Evolutionary conservation across 2,329 filamentous ascomycete genomes (phyloP).

Genomic region (Dactylella cylindrospora): DNA sequence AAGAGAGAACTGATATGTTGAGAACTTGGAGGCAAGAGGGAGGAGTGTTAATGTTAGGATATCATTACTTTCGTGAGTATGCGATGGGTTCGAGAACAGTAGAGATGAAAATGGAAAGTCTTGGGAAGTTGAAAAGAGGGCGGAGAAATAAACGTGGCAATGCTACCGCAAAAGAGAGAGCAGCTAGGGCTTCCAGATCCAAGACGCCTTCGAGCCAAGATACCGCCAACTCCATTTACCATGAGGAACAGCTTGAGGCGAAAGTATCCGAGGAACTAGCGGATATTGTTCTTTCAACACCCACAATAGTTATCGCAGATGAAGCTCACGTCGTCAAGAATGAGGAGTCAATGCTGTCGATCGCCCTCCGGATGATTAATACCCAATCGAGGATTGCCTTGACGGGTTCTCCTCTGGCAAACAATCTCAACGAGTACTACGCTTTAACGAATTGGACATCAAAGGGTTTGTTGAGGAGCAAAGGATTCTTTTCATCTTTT

Average conservation of each 20-base stretch:
- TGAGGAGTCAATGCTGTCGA: slow-evolving; percentile 57
- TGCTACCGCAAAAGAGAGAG: too few relatives aligned
- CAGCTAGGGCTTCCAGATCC: too few relatives aligned
- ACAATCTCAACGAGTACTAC: slow-evolving; percentile 79
- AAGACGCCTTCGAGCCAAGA: background rate
- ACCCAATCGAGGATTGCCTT: slow-evolving; percentile 75
- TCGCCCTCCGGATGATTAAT: slow-evolving; percentile 62
- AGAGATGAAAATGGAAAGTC: background rate
- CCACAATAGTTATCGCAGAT: slow-evolving; percentile 77
- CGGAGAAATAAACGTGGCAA: too few relatives aligned
- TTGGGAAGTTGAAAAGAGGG: background rate
- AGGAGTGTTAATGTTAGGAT: slow-evolving; percentile 44
- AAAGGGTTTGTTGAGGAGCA: slow-evolving; percentile 70
- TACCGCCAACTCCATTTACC: background rate
- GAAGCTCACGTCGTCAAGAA: slow-evolving; percentile 84
- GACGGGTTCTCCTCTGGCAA: slow-evolving; percentile 82
- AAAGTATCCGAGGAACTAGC: slow-evolving; percentile 50
- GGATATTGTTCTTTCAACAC: slow-evolving; percentile 58
- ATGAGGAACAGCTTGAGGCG: background rate
- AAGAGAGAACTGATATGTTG: slow-evolving; percentile 2
- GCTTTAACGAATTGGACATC: slow-evolving; percentile 83
- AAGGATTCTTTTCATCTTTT: slow-evolving; percentile 67
- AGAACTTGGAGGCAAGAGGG: slow-evolving; percentile 23
- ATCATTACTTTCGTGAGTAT: slow-evolving; percentile 21
- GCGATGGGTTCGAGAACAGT: background rate